These are phyloP conservation scores for Mycena capillaripes DNA, from an alignment of 768 basidiomycete species.

Conservation along the genomic window DNA sequence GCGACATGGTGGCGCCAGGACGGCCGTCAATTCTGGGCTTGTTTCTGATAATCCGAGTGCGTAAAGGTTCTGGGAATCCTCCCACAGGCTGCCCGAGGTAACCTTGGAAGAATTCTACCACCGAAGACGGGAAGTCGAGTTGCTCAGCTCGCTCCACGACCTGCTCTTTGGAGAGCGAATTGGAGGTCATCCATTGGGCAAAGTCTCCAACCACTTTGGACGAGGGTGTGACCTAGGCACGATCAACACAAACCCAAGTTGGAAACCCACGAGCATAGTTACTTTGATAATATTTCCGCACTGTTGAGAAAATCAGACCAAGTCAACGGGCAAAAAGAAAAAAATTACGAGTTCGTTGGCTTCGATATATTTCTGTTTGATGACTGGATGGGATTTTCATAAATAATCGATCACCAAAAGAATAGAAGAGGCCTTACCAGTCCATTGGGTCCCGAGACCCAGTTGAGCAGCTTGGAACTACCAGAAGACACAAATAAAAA, in stretches of 20 bases:
- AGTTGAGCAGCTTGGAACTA: slow-evolving; percentile 99
- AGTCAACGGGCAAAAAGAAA: slow-evolving; percentile 19
- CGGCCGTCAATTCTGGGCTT: slow-evolving; percentile 95
- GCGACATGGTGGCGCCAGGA: slow-evolving; percentile 89
- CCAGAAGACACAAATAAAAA: slow-evolving; percentile 31
- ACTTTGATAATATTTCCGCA: slow-evolving; percentile 98
- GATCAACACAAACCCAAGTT: slow-evolving; percentile 1
- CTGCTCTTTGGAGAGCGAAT: slow-evolving; percentile 88
- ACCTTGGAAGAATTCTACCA: slow-evolving; percentile 99
- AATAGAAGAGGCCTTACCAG: slow-evolving; percentile 60
- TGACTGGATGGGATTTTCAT: slow-evolving; percentile 63
- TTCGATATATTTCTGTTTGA: slow-evolving; percentile 99
- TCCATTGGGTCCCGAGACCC: slow-evolving; percentile 97
- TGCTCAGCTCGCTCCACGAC: slow-evolving; percentile 89
- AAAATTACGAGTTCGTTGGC: slow-evolving; percentile 90
- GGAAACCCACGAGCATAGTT: slow-evolving; percentile 10
- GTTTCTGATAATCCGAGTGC: slow-evolving; percentile 91
- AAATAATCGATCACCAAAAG: slow-evolving; percentile 31
- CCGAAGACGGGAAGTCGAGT: slow-evolving; percentile 97
- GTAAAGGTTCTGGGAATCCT: slow-evolving; percentile 98
- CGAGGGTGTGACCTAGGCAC: slow-evolving; percentile 90
- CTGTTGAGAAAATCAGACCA: slow-evolving; percentile 52
- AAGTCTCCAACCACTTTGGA: slow-evolving; percentile 99
- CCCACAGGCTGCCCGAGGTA: slow-evolving; percentile 98
- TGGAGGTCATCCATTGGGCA: slow-evolving; percentile 99